These are phyloP conservation scores for Candida broadrunensis DNA, from an alignment of 805 yeast genomes.

Conservation along the genomic window DNA sequence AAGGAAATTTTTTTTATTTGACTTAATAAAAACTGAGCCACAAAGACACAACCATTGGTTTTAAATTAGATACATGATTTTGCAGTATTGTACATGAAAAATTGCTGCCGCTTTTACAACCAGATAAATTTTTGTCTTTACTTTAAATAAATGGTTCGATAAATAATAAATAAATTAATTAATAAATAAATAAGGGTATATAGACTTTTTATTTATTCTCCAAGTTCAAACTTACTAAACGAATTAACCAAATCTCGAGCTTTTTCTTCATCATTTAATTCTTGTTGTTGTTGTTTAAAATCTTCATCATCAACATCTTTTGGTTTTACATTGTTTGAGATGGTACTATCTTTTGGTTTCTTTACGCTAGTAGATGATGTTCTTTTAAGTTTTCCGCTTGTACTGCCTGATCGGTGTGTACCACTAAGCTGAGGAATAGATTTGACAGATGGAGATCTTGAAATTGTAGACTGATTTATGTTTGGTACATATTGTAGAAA, in stretches of 20 bases:
- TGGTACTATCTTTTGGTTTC: not conserved
- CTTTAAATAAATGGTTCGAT: no score
- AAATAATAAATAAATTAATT: no score
- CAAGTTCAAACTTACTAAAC: conserved; percentile 7
- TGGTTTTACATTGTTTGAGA: not conserved
- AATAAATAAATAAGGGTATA: no score
- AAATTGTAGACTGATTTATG: not conserved
- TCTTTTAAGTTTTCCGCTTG: not conserved
- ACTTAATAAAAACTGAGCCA: no score
- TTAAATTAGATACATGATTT: no score
- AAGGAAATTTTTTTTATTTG: no score
- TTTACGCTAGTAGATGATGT: not conserved
- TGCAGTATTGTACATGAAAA: not conserved
- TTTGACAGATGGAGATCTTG: no score
- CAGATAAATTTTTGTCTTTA: no score
- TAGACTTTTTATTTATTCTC: not conserved
- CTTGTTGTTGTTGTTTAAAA: not conserved
- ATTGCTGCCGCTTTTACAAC: no score
- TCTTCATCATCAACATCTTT: not conserved
- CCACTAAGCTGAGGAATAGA: not conserved
- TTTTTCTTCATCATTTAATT: conserved; percentile 22
- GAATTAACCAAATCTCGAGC: conserved; percentile 28
- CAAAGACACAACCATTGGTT: no score
- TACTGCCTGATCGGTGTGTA: not conserved
- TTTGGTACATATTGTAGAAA: not conserved